Base-by-base conservation (phyloP, 2,329 filamentous ascomycete species). In the Elsinoe necatrix region DNA sequence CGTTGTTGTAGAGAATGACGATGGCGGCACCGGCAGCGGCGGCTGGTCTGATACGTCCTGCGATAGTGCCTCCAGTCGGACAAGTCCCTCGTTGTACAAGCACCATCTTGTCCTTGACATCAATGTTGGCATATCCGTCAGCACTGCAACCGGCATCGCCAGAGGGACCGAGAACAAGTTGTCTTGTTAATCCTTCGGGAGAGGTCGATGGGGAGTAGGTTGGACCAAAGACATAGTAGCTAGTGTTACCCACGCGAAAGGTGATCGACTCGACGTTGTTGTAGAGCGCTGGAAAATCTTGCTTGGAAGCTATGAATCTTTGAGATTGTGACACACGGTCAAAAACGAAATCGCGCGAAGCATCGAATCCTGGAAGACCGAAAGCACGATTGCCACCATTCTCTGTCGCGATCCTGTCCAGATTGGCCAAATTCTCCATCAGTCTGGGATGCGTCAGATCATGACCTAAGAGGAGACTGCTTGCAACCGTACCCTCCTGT, bases 381-480 rank as follows among this genome's bases (percentile, higher is more conserved):
- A 81, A 83, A 4, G 81, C 81, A 52, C 81, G 74, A 66, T 82
- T 83, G 14, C 80, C 80, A 37, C 78, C 79, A 62, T 84, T 78
- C 54, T 75, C 71, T 27, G 68, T 68, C 11, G 74, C 80, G 55
- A 83, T 83, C 42, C 73, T 68, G 64, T 83, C 72, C 4, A 84
- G 71, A 57, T 76, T 73, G 63, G 73, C 71, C n/a, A 84, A 75
- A 45, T 79, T 79, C 56, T 73, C 71, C 66, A 77, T 73, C 18
- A 84, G 69, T 20, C 80, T 81, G 52, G 27, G 39, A 2, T 3
- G 41, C n/a, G 9, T 45, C 11, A 23, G 41, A 27, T 4, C 8
- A 7, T 5, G 20, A 14, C 55, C n/a, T 31, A n/a, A 31, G 1
- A 20, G 6, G n/a, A 23, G 29, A n/a, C 14, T 11, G 11, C 4